phyloP scores from a whole-genome alignment of 2,329 filamentous ascomycete genomes.

The Penicillium sp. region DNA sequence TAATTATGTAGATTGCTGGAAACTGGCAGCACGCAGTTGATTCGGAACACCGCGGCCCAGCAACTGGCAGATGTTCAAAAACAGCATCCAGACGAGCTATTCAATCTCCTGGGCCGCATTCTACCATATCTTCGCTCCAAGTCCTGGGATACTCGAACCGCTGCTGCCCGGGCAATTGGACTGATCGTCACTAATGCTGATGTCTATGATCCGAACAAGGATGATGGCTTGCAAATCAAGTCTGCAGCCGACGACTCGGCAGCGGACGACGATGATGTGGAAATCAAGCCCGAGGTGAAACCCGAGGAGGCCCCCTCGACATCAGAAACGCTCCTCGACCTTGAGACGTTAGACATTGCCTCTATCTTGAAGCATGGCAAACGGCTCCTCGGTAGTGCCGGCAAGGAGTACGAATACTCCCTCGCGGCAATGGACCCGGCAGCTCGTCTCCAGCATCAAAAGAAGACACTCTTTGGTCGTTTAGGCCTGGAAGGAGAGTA shows the following conservation, averaged over 20 bases:
- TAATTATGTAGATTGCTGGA: slow-evolving; percentile 73
- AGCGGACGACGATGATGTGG: slow-evolving; percentile 51
- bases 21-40: slow-evolving; percentile 93
- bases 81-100: slow-evolving; percentile 94
- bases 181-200: slow-evolving; percentile 91
- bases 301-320: slow-evolving; percentile 40
- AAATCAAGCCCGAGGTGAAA: slow-evolving; percentile 42
- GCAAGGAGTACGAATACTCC: slow-evolving; percentile 79
- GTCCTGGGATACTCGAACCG: slow-evolving; percentile 94
- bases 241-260: slow-evolving; percentile 52
- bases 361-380: slow-evolving; percentile 82
- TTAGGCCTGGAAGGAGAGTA: slow-evolving; percentile 83
- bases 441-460: slow-evolving; percentile 79
- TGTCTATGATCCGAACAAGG: slow-evolving; percentile 81
- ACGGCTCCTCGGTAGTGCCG: slow-evolving; percentile 77
- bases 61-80: slow-evolving; percentile 98
- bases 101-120: slow-evolving; percentile 89
- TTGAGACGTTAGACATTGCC: slow-evolving; percentile 74
- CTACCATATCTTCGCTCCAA: slow-evolving; percentile 95
- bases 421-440: slow-evolving; percentile 80
- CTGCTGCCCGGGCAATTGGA: slow-evolving; percentile 89
- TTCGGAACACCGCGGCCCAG: slow-evolving; percentile 94
- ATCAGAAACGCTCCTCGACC: slow-evolving; percentile 64
- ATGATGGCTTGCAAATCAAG: slow-evolving; percentile 57
- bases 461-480: slow-evolving; percentile 79